A percentile compares a stretch with the other conserved stretches of the same genome.
phyloP scores from a whole-genome alignment of 257 asterid genomes.

The Penstemon barbatus region DNA sequence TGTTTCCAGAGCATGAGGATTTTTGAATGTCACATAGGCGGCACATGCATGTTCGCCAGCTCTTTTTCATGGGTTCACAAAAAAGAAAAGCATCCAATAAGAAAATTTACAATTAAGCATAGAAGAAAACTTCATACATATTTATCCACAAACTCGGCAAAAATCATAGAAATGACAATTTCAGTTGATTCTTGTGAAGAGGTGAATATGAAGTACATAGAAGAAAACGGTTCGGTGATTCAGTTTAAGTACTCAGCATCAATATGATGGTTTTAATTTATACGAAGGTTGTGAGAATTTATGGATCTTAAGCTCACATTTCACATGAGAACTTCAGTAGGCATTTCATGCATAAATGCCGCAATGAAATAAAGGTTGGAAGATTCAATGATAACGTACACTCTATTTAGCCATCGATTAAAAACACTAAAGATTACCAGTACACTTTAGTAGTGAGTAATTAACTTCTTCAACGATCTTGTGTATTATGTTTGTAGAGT shows the following conservation, averaged over 20 bases:
- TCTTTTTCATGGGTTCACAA: constrained; percentile 44
- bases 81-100: constrained; percentile 21
- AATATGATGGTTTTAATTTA: background rate
- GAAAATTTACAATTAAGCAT: background rate
- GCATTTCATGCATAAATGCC: constrained; percentile 2
- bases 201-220: background rate
- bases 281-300: constrained; percentile 1
- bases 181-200: constrained; percentile 3
- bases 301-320: constrained; percentile 7
- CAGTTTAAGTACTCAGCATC: constrained; percentile 2
- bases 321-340: background rate
- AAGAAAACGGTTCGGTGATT: constrained; percentile 9
- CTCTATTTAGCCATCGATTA: background rate
- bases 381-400: background rate
- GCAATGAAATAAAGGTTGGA: background rate
- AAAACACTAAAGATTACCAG: background rate
- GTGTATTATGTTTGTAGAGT: constrained; percentile 5
- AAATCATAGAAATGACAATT: background rate
- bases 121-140: background rate
- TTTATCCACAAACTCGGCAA: background rate
- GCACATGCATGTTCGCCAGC: constrained; percentile 80
- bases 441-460: constrained; percentile 3
- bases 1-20: constrained; percentile 88
- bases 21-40: constrained; percentile 87
- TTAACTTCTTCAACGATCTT: background rate